Evolutionary conservation across 2,329 filamentous ascomycete species (phyloP), one percentile per base, ranked within the genome.

Genomic region (Blastomyces silverae): DNA sequence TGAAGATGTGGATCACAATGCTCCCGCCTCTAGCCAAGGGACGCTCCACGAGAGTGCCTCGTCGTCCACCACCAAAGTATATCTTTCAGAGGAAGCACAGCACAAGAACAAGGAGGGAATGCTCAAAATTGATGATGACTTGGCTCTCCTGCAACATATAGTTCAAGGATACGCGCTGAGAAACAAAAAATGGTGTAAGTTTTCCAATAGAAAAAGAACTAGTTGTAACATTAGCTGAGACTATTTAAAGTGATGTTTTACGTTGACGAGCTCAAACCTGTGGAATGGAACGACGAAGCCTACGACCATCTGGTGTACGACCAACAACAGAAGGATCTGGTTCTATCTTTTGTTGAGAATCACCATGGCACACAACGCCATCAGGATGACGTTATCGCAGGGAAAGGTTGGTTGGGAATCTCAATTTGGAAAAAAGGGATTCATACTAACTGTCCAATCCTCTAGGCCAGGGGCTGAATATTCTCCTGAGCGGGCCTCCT

Each of bases 221-320:
- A 11, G 15, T 56, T 6, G 53, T 46, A 37, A 56, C 31, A 56
- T 37, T 15, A 37, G 22, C 17, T 56, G 8, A 56, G 15, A 1
- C 28, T 37, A 10, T 50, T 31, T 22, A 17, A 5, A 65, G 64
- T 65, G n/a, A 60, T 55, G 37, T 63, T 65, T 37, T 64, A 63
- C 58, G 37, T 65, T 44, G 64, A 81, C 50, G 77, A 81, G 60
- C 74, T 81, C 65, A 69, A 73, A 50, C 75, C 77, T 3, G 72
- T 82, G 57, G 61, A 70, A 6, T 82, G 80, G 80, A 82, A 82
- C 67, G 75, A 78, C 65, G 69, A 76, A 7, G 80, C 80, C 0
- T 82, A 77, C 67, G 76, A 77, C 2, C 78, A 81, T 55, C 74
- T 82, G 5, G 80, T 82, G 3, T 81, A 81, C 67, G 76, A 79